Percentiles rank a stretch among this genome's conserved stretches.
Evolutionary conservation across 2,329 filamentous ascomycete genomes (phyloP).

Genomic region (Aspergillus phoenicis): DNA sequence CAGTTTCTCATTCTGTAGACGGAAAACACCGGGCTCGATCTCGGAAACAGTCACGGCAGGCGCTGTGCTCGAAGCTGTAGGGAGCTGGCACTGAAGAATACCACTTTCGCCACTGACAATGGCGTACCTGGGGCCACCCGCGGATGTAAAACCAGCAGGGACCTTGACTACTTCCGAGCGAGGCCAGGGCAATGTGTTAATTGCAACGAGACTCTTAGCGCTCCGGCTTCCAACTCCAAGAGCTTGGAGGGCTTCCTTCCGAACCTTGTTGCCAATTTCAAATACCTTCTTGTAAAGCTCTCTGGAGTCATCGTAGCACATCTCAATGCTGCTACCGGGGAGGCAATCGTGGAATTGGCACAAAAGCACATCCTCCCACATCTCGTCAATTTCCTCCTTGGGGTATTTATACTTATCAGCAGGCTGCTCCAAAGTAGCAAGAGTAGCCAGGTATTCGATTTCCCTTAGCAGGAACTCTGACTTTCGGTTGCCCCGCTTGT

Average conservation of each 20-base stretch:
- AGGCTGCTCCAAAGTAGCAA: slow-evolving; percentile 71
- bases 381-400: slow-evolving; percentile 87
- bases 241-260: slow-evolving; percentile 68
- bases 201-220: slow-evolving; percentile 56
- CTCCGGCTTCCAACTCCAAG: slow-evolving; percentile 63
- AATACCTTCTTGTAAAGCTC: slow-evolving; percentile 85
- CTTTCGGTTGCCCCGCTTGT: slow-evolving; percentile 90
- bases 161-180: slow-evolving; percentile 73
- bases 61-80: slow-evolving; percentile 26
- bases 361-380: slow-evolving; percentile 91
- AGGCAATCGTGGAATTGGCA: slow-evolving; percentile 98
- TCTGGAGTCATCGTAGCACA: slow-evolving; percentile 97
- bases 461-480: slow-evolving; percentile 84
- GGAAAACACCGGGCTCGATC: slow-evolving; percentile 64
- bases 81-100: slow-evolving; percentile 37
- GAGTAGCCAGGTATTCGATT: slow-evolving; percentile 82
- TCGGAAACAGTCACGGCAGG: slow-evolving; percentile 53
- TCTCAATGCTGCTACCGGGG: slow-evolving; percentile 91
- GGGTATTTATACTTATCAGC: slow-evolving; percentile 77
- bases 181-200: slow-evolving; percentile 88
- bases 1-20: slow-evolving; percentile 77
- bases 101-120: slow-evolving; percentile 53
- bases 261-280: slow-evolving; percentile 69
- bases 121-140: slow-evolving; percentile 38
- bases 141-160: slow-evolving; percentile 43